Evolutionary conservation across 2,329 filamentous ascomycete species (phyloP), one percentile per base, ranked within the genome.

Genomic region (Verticillium longisporum): DNA sequence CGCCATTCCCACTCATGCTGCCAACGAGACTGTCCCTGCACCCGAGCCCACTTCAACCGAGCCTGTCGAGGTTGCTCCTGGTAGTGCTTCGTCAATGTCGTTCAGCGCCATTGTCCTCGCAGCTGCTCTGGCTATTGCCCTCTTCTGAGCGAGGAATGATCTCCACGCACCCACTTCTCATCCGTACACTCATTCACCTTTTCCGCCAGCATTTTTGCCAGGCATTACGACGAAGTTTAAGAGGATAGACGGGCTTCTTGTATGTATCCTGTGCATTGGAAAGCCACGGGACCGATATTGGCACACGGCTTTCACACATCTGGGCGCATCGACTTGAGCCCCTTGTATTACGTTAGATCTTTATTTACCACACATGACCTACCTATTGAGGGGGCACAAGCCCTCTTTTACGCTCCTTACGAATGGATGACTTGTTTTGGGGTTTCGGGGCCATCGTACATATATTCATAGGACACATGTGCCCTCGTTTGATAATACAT

Each of bases 31-130:
- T 9, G 26, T 18, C 13, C 56, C 56, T 32, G 55, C 55, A 5
- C 45, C 45, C 18, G 45, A 21, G 45, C 45, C 45, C 21, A 50
- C 36, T 36, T 50, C 56, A 21, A 41, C 56, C 31, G 37, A 50
- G 11, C 56, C 7, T 9, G 26, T 58, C 55, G 5, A 57, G 10
- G 60, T 64, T 6, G 37, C 60, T 26, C 38, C 38, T 18, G 61
- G 58, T 45, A 57, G 58, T 33, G 61, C 61, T 7, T 53, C 58
- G 26, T 45, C 45, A 15, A 58, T 58, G 6, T 56, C 58, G 21
- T 62, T 65, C 50, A 63, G 60, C 57, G 31, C 62, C 21, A 56
- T 54, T 18, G 34, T 63, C 21, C 58, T 66, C 6, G 61, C 58
- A 13, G 57, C 59, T 33, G 60, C 62, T 56, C 15, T 64, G 38